A percentile compares a stretch with the other conserved stretches of the same genome.
These are phyloP conservation scores for Psilocybe cubensis DNA, from an alignment of 768 basidiomycete species.

Conservation along the genomic window DNA sequence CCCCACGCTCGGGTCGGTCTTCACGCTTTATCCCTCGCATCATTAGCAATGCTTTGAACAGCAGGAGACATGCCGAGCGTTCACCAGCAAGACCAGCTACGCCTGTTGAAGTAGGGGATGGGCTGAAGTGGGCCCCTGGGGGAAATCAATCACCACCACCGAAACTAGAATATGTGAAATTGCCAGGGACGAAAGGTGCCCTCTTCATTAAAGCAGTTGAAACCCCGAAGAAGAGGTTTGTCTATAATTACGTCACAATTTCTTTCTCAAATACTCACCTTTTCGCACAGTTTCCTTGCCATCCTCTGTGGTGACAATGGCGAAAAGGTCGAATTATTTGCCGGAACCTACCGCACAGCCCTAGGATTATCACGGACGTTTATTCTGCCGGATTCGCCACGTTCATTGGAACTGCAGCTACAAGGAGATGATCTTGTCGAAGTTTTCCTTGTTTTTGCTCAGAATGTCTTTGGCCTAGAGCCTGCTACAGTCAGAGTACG, in stretches of 20 bases:
- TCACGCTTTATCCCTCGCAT: slow-evolving; percentile 74
- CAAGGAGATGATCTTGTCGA: slow-evolving; percentile 94
- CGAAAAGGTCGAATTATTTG: slow-evolving; percentile 93
- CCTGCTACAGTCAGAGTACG: slow-evolving; percentile 94
- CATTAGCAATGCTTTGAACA: slow-evolving; percentile 63
- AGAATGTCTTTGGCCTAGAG: slow-evolving; percentile 91
- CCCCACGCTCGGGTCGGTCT: slow-evolving; percentile 43
- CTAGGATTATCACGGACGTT: slow-evolving; percentile 91
- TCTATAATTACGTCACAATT: background rate
- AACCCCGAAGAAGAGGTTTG: slow-evolving; percentile 85
- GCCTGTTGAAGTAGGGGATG: slow-evolving; percentile 26
- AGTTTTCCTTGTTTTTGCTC: slow-evolving; percentile 88
- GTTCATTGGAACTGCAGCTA: slow-evolving; percentile 83
- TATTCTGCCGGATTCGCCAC: slow-evolving; percentile 89
- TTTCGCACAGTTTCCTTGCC: slow-evolving; percentile 75
- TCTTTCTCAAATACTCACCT: slow-evolving; percentile 2
- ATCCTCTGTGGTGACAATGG: slow-evolving; percentile 92
- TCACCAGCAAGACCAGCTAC: slow-evolving; percentile 39
- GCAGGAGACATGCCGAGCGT: slow-evolving; percentile 63
- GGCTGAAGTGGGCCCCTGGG: slow-evolving; percentile 30
- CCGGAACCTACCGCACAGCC: slow-evolving; percentile 89
- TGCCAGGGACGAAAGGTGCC: slow-evolving; percentile 89
- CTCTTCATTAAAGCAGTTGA: slow-evolving; percentile 86
- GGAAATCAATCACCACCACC: slow-evolving; percentile 68
- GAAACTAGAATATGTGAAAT: slow-evolving; percentile 89